Base-by-base conservation (phyloP, 805 yeast species). In the Candida stauntonica region DNA sequence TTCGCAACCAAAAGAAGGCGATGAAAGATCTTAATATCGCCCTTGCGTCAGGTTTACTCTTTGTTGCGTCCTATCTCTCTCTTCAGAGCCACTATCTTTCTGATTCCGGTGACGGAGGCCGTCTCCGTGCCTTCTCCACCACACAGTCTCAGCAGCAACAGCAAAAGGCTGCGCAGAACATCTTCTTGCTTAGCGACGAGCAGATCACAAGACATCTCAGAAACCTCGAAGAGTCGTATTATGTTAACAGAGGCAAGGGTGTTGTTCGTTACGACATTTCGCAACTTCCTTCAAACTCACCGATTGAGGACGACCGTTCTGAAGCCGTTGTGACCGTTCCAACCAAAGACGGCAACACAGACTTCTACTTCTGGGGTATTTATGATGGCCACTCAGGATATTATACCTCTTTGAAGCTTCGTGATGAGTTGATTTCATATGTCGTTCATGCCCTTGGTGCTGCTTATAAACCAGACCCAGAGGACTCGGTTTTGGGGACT, bases 301-400 rank as follows among this genome's bases (percentile, higher is more conserved):
- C 98, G 9, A 86, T 89, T 47, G 99, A 93, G 59, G 99, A 93
- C 58, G 96, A 86, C 54, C 76, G 93, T 43, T 75, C 91, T 2
- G 98, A 89, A 55, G 82, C 81, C 45, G 77, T 85, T 26, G 75
- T 84, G 7, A 84, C 82, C 39, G 80, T 81, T 1, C 86, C 88
- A 5, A 57, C 72, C 47, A 26, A 39, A 15, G 68, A 72, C 60
- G 52, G 64, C 51, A 48, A 53, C 17, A 61, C 66, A n/a, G 96
- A 91, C 60, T 82, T 96, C 84, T 83, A 85, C 74, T 87, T 93
- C 57, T 93, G 95, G 76, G 96, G 98, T 5, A 77, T 93, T 0
- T 91, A 82, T 58, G 99, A 93, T 61, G 99, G 99, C 11, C 99
- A 93, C 62, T 88, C 95, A 3, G 99, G 99, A 17, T 88, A 95